These are phyloP conservation scores for Gynochthodes officinalis DNA, from an alignment of 257 asterid species.

Conservation along the genomic window DNA sequence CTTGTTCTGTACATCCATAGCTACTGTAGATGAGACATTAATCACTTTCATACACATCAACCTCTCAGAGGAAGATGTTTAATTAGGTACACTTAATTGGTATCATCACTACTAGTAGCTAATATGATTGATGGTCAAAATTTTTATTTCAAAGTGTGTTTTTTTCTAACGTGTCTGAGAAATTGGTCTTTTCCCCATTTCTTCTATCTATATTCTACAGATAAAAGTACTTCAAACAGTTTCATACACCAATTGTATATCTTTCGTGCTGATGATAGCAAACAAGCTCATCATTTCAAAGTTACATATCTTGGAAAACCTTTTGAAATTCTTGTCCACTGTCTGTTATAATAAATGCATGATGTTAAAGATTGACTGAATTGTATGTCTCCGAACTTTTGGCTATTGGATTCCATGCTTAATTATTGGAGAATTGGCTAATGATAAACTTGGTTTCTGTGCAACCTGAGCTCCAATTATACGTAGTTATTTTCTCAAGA, in stretches of 20 bases:
- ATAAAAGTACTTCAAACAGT: not conserved
- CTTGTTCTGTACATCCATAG: not conserved
- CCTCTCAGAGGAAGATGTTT: not conserved
- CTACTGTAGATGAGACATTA: not conserved
- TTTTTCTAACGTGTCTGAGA: too few species aligned
- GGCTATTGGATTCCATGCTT: not conserved
- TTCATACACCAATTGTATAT: not conserved
- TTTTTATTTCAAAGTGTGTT: not conserved
- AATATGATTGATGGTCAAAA: not conserved
- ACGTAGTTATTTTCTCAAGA: not conserved
- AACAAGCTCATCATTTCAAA: not conserved
- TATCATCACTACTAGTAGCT: not conserved
- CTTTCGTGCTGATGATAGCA: not conserved
- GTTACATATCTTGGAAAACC: not conserved
- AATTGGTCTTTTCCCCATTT: too few species aligned
- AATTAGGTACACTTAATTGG: not conserved
- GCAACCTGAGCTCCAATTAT: not conserved
- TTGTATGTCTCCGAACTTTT: not conserved
- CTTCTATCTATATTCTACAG: not conserved
- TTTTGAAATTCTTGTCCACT: not conserved
- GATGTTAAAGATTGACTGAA: not conserved
- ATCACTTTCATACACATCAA: not conserved
- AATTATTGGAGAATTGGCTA: not conserved
- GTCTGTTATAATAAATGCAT: not conserved
- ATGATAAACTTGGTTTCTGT: not conserved